A percentile compares a stretch with the other conserved stretches of the same genome.
Conservation (phyloP, 257 asterid species). For the Anisodus tanguticus region DNA sequence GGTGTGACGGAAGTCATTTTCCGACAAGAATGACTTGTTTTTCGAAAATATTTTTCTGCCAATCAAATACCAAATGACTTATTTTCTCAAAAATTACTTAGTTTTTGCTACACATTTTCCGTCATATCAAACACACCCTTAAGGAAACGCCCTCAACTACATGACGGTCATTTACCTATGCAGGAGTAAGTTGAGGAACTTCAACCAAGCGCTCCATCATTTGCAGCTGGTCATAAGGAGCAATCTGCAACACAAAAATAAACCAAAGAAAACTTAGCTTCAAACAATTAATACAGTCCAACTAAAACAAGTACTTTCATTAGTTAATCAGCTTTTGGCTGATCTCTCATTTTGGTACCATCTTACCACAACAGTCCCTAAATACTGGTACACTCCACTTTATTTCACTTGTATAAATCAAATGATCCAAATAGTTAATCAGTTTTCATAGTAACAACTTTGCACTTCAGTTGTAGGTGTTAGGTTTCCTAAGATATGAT, state of each 20-base stretch:
- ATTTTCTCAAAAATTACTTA: too few species aligned
- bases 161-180: conserved; percentile 37
- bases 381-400: neutral
- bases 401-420: neutral
- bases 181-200: conserved; percentile 66
- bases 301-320: neutral
- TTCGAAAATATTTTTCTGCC: too few species aligned
- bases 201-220: conserved; percentile 85
- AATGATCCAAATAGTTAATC: neutral
- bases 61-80: too few species aligned
- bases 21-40: too few species aligned
- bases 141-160: neutral
- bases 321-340: too few species aligned
- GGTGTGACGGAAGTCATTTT: too few species aligned
- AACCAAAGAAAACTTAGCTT: neutral
- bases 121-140: too few species aligned
- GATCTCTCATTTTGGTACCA: neutral
- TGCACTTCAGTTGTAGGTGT: neutral
- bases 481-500: neutral
- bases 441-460: neutral
- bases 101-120: too few species aligned
- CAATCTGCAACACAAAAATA: conserved; percentile 61
- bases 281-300: neutral
- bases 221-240: conserved; percentile 94
- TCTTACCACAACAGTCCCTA: too few species aligned